A percentile compares a stretch with the other conserved stretches of the same genome.
These are phyloP conservation scores for Herpetomonas samuelpessoai DNA, from an alignment of 208 protist genomes.

Conservation along the genomic window DNA sequence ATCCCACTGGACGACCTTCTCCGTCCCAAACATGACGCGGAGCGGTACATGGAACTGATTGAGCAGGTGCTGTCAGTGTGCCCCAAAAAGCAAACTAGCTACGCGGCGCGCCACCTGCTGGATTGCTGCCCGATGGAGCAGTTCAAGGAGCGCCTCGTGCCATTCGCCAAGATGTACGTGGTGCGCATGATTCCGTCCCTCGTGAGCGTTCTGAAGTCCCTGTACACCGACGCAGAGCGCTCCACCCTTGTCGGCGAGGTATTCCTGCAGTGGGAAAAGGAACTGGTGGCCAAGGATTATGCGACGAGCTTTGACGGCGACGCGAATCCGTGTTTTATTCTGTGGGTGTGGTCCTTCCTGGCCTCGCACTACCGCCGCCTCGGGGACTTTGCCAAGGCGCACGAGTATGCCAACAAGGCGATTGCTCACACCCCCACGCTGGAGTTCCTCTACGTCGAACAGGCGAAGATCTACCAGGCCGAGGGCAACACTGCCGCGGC, in stretches of 20 bases:
- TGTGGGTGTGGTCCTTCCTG: constrained; percentile 90
- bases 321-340: constrained; percentile 62
- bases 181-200: constrained; percentile 93
- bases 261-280: constrained; percentile 52
- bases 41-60: constrained; percentile 70
- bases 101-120: constrained; percentile 62
- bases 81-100: constrained; percentile 47
- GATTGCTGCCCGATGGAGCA: constrained; percentile 75
- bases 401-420: constrained; percentile 83
- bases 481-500: constrained; percentile 82
- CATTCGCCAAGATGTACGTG: constrained; percentile 68
- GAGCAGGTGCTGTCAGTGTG: constrained; percentile 43
- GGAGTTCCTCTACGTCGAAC: constrained; percentile 91
- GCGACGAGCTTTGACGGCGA: constrained; percentile 58
- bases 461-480: constrained; percentile 82
- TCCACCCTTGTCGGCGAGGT: constrained; percentile 74
- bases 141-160: constrained; percentile 50
- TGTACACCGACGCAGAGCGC: constrained; percentile 84
- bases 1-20: constrained; percentile 64
- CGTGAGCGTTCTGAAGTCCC: constrained; percentile 90
- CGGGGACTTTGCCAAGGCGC: constrained; percentile 57
- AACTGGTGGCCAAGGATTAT: constrained; percentile 58
- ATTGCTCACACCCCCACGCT: constrained; percentile 96
- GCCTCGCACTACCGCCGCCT: constrained; percentile 88
- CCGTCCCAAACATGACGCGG: constrained; percentile 43